Conservation (phyloP, 768 basidiomycete species). For the Termitomyces sp. region DNA sequence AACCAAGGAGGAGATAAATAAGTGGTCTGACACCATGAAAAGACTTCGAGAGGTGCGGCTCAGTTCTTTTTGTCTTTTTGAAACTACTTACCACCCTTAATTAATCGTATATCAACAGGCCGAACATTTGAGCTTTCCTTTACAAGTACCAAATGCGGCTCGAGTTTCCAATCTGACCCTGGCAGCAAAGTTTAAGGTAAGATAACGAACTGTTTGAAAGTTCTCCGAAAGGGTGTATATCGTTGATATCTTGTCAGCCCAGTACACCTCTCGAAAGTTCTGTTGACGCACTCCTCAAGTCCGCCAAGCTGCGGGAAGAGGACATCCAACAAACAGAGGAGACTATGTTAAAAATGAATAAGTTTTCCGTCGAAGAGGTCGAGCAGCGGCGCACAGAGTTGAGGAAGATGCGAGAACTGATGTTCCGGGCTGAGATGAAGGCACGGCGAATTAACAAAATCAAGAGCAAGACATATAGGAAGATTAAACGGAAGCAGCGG, state of each 20-base stretch:
- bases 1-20: slow-evolving; percentile 87
- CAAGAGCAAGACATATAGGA: slow-evolving; percentile 91
- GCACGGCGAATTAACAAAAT: slow-evolving; percentile 90
- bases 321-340: slow-evolving; percentile 77
- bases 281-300: slow-evolving; percentile 73
- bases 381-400: slow-evolving; percentile 75
- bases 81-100: not conserved
- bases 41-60: slow-evolving; percentile 73
- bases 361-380: slow-evolving; percentile 83
- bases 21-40: slow-evolving; percentile 92
- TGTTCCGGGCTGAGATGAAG: slow-evolving; percentile 90
- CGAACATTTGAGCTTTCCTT: slow-evolving; percentile 81
- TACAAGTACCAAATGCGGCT: slow-evolving; percentile 55
- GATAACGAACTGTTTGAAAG: not conserved
- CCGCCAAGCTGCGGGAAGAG: slow-evolving; percentile 78
- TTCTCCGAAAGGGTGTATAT: not conserved
- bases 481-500: slow-evolving; percentile 73
- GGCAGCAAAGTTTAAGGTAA: slow-evolving; percentile 79
- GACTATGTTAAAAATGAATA: slow-evolving; percentile 65
- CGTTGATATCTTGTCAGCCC: slow-evolving; percentile 40
- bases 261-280: slow-evolving; percentile 81
- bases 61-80: not conserved
- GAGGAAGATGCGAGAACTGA: slow-evolving; percentile 84
- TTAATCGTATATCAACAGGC: slow-evolving; percentile 37
- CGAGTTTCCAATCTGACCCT: slow-evolving; percentile 70